A percentile compares a stretch with the other conserved stretches of the same genome.
Evolutionary conservation across 306 rosid species (phyloP).

Genomic region (Astragalus membranaceus): DNA sequence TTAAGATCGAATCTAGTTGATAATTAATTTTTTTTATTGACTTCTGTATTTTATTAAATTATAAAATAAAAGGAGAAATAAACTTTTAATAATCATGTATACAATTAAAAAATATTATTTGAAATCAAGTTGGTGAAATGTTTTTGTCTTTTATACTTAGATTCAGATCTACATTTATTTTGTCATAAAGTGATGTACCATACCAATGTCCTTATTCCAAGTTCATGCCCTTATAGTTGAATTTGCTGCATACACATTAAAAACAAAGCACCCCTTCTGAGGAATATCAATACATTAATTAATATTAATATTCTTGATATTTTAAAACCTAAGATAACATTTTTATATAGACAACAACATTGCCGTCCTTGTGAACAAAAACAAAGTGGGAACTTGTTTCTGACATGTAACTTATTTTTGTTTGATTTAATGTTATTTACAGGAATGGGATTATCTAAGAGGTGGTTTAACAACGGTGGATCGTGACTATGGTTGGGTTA

Average conservation of each 20-base stretch:
- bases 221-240: background rate
- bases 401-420: background rate
- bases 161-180: background rate
- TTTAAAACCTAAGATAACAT: background rate
- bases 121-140: background rate
- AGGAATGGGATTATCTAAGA: slow-evolving; percentile 91
- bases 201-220: background rate
- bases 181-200: background rate
- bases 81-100: too few species aligned
- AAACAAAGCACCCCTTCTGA: background rate
- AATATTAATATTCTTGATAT: background rate
- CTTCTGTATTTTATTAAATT: too few species aligned
- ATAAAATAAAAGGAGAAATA: too few species aligned
- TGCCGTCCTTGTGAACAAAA: background rate
- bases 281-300: background rate
- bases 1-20: too few species aligned
- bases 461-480: slow-evolving; percentile 93
- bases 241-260: background rate
- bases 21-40: too few species aligned
- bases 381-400: background rate
- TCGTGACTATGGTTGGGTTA: slow-evolving; percentile 88
- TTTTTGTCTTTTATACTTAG: background rate
- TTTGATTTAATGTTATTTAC: background rate
- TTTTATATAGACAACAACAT: background rate
- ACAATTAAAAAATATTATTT: too few species aligned